Evolutionary conservation across 2,329 filamentous ascomycete genomes (phyloP).

Genomic region (Zymoseptoria ardabiliae): DNA sequence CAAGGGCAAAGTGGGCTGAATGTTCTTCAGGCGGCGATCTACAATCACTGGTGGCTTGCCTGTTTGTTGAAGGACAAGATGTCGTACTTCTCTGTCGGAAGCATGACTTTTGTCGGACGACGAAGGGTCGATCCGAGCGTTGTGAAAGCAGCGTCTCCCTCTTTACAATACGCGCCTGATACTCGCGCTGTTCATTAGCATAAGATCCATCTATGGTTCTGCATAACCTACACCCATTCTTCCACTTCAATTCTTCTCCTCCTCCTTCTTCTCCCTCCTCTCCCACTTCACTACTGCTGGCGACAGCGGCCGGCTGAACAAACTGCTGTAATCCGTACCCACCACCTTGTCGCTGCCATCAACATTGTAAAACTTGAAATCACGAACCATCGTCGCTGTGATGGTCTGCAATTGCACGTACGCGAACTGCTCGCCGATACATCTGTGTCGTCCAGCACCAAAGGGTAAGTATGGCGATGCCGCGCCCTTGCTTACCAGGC

Average conservation of each 20-base stretch:
- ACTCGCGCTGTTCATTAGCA: too few species aligned
- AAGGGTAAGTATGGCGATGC: constrained; percentile 89
- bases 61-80: too few species aligned
- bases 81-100: too few species aligned
- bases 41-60: too few species aligned
- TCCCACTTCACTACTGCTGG: constrained; percentile 64
- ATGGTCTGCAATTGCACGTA: constrained; percentile 89
- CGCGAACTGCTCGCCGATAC: constrained; percentile 95
- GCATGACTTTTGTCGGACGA: too few species aligned
- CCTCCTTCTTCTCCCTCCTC: constrained; percentile 43
- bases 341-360: constrained; percentile 63
- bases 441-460: constrained; percentile 84
- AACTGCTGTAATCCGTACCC: constrained; percentile 58
- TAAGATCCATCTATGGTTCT: too few species aligned
- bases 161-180: too few species aligned
- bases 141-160: too few species aligned
- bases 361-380: constrained; percentile 72
- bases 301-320: constrained; percentile 40
- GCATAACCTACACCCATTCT: too few species aligned
- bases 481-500: constrained; percentile 83
- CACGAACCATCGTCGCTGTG: constrained; percentile 63
- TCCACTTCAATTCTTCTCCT: background rate
- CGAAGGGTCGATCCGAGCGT: too few species aligned
- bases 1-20: too few species aligned
- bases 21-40: too few species aligned